phyloP scores from a whole-genome alignment of 768 basidiomycete genomes.

The Boletus rubescentipes region DNA sequence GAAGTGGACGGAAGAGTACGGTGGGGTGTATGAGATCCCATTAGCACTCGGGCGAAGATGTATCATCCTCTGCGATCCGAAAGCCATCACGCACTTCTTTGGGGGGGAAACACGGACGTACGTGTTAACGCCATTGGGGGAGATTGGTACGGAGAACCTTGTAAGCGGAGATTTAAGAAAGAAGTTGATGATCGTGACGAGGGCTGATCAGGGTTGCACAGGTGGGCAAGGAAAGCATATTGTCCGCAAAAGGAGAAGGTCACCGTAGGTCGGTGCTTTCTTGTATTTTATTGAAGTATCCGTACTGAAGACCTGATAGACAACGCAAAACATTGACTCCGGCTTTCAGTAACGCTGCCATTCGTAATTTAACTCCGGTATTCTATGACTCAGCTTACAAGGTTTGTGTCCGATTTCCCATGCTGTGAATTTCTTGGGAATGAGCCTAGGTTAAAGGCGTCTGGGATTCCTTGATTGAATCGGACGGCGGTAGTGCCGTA shows the following conservation, averaged over 20 bases:
- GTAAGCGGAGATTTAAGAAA: slow-evolving; percentile 16
- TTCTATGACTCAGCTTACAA: slow-evolving; percentile 45
- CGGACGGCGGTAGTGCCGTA: slow-evolving; percentile 22
- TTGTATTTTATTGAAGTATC: slow-evolving; percentile 16
- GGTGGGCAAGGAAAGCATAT: slow-evolving; percentile 37
- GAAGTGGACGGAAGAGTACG: slow-evolving; percentile 48
- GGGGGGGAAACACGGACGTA: slow-evolving; percentile 46
- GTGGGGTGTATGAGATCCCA: slow-evolving; percentile 45
- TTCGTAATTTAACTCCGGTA: slow-evolving; percentile 36
- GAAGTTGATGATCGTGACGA: background rate
- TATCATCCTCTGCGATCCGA: slow-evolving; percentile 46
- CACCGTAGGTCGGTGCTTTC: slow-evolving; percentile 37
- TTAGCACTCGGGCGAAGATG: slow-evolving; percentile 32
- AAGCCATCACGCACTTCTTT: slow-evolving; percentile 51
- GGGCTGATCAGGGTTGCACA: slow-evolving; percentile 2
- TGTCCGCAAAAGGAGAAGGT: slow-evolving; percentile 42
- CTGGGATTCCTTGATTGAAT: slow-evolving; percentile 33
- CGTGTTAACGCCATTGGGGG: slow-evolving; percentile 19
- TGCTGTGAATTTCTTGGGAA: background rate
- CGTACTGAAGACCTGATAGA: slow-evolving; percentile 12
- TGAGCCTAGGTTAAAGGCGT: slow-evolving; percentile 26
- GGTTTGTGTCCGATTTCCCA: slow-evolving; percentile 26
- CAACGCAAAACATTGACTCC: slow-evolving; percentile 40
- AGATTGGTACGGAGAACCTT: slow-evolving; percentile 19
- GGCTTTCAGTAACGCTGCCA: slow-evolving; percentile 42